Evolutionary conservation across 495 filamentous ascomycete species (phyloP).

Genomic region (Collariella sp.): DNA sequence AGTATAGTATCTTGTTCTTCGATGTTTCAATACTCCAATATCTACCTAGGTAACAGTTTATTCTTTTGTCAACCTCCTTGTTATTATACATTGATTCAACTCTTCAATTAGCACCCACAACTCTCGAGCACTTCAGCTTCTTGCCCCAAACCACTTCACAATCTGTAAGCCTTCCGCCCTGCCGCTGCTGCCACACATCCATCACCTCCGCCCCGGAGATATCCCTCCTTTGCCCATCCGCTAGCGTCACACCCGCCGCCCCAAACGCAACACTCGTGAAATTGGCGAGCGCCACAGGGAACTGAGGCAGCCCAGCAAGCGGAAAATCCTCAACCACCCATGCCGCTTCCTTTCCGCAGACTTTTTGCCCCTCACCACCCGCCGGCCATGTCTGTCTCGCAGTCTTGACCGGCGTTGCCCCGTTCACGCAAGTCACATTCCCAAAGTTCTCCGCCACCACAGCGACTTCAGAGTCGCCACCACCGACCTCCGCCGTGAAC

Average conservation of each 20-base stretch:
- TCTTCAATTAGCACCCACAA: conserved; percentile 6
- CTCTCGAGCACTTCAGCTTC: conserved; percentile 11
- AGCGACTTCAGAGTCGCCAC: conserved; percentile 1
- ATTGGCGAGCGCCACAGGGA: conserved; percentile 22
- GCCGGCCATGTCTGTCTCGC: background rate
- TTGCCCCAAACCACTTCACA: conserved; percentile 12
- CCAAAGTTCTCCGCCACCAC: conserved; percentile 22
- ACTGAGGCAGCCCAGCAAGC: conserved; percentile 10
- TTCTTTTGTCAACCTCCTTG: background rate
- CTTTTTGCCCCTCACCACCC: background rate
- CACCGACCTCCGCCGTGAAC: background rate
- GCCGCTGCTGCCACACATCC: conserved; percentile 15
- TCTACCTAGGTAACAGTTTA: background rate
- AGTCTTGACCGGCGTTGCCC: background rate
- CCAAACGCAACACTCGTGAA: conserved; percentile 18
- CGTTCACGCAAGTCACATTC: background rate
- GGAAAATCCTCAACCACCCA: conserved; percentile 25
- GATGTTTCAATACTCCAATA: too few relatives aligned
- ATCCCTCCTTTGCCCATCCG: background rate
- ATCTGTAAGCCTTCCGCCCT: conserved; percentile 24
- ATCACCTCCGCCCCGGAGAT: conserved; percentile 12
- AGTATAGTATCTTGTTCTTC: too few relatives aligned
- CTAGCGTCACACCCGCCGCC: conserved; percentile 4
- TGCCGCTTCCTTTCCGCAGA: conserved; percentile 17
- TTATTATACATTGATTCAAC: background rate